These are phyloP conservation scores for Candida chauliodis DNA, from an alignment of 805 yeast species.

Conservation along the genomic window DNA sequence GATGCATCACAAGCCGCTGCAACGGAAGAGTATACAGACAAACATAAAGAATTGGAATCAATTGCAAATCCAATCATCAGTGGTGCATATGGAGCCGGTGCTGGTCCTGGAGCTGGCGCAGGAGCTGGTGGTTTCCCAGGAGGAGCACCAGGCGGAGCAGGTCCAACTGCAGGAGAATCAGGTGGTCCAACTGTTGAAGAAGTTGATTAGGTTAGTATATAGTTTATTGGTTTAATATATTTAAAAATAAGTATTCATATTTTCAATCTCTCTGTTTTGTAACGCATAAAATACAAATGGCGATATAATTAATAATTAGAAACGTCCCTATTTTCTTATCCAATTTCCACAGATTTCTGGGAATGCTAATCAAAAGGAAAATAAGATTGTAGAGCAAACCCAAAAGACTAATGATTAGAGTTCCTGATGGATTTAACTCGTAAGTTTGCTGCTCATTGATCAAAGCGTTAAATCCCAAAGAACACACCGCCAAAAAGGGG, in stretches of 20 bases:
- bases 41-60: conserved; percentile 37
- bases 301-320: conserved; percentile 28
- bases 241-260: background rate
- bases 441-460: conserved; percentile 13
- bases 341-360: conserved; percentile 28
- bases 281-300: conserved; percentile 24
- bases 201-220: conserved; percentile 7
- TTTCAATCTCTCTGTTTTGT: conserved; percentile 18
- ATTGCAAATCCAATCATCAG: conserved; percentile 39
- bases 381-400: conserved; percentile 21
- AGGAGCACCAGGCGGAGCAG: conserved; percentile 30
- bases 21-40: conserved; percentile 39
- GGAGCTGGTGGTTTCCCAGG: conserved; percentile 33
- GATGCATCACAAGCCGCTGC: conserved; percentile 37
- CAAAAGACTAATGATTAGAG: conserved; percentile 18
- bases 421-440: conserved; percentile 16
- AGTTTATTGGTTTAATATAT: background rate
- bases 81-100: conserved; percentile 29
- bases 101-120: conserved; percentile 22
- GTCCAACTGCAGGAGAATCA: conserved; percentile 23
- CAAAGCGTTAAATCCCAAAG: conserved; percentile 75
- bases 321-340: conserved; percentile 31
- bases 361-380: conserved; percentile 17
- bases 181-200: conserved; percentile 33
- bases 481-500: conserved; percentile 76